Percentiles rank a stretch among this genome's conserved stretches.
These are phyloP conservation scores for Akebia trifoliata DNA, from an alignment of 164 flowering plant genomes.

Conservation along the genomic window DNA sequence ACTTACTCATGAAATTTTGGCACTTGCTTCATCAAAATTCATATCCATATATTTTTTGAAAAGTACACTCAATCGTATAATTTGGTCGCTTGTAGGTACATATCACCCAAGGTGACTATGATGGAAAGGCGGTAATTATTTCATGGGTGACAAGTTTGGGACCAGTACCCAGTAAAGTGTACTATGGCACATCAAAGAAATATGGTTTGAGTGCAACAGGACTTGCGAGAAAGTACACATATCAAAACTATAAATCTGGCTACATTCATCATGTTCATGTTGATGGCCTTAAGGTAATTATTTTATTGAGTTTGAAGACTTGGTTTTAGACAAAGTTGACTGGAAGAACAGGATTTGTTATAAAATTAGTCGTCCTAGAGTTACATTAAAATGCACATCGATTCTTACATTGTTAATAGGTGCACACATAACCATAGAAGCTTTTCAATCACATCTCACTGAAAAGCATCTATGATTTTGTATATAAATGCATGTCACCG, in stretches of 20 bases:
- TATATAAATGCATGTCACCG: too few relatives aligned
- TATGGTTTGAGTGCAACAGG: conserved; percentile 59
- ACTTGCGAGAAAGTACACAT: conserved; percentile 55
- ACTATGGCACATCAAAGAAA: conserved; percentile 59
- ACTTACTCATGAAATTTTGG: too few relatives aligned
- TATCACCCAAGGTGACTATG: conserved; percentile 97
- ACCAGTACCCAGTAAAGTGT: conserved; percentile 60
- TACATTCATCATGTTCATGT: conserved; percentile 80
- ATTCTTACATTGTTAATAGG: too few relatives aligned
- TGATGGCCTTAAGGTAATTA: conserved; percentile 74
- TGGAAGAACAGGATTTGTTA: too few relatives aligned
- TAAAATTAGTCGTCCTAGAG: too few relatives aligned
- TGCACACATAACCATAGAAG: too few relatives aligned
- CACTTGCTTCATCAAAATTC: neutral
- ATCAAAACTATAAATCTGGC: conserved; percentile 79
- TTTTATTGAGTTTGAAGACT: neutral
- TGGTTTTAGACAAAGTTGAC: neutral
- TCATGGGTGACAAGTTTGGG: conserved; percentile 88
- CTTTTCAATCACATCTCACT: too few relatives aligned
- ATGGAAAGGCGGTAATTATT: conserved; percentile 86
- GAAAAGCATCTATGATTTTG: too few relatives aligned
- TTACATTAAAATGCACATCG: too few relatives aligned
- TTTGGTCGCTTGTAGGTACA: conserved; percentile 53
- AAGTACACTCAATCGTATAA: too few relatives aligned
- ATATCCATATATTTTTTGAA: too few relatives aligned